Conservation (phyloP, 148 eudicot genomes). For the Camellia lanceoleosa region DNA sequence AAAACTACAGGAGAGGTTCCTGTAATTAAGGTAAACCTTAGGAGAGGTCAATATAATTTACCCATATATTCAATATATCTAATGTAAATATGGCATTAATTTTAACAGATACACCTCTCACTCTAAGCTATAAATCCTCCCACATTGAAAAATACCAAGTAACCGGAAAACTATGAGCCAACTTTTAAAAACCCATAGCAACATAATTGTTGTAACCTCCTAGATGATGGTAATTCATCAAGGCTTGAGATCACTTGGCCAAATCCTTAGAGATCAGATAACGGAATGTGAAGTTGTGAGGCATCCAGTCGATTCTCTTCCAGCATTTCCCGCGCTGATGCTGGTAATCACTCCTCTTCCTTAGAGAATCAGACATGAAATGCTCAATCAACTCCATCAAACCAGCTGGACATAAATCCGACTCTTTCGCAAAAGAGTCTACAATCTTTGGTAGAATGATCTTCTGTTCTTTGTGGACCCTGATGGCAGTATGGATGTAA, state of each 20-base stretch:
- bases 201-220: no score
- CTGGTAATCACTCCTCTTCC: slow-evolving; percentile 32
- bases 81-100: no score
- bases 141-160: no score
- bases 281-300: slow-evolving; percentile 68
- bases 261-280: slow-evolving; percentile 57
- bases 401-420: slow-evolving; percentile 43
- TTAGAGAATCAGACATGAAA: slow-evolving; percentile 39
- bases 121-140: no score
- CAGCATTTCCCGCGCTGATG: slow-evolving; percentile 24
- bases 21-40: no score
- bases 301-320: slow-evolving; percentile 65
- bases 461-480: slow-evolving; percentile 55
- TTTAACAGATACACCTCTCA: no score
- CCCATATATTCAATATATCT: no score
- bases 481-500: slow-evolving; percentile 56
- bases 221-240: not conserved
- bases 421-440: slow-evolving; percentile 62
- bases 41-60: no score
- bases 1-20: no score
- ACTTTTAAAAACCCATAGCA: no score
- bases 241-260: slow-evolving; percentile 22
- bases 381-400: slow-evolving; percentile 56
- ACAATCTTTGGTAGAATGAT: slow-evolving; percentile 64
- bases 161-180: no score